These are phyloP conservation scores for Blastocystis hominis DNA, from an alignment of 352 stramenopile genomes.

Conservation along the genomic window DNA sequence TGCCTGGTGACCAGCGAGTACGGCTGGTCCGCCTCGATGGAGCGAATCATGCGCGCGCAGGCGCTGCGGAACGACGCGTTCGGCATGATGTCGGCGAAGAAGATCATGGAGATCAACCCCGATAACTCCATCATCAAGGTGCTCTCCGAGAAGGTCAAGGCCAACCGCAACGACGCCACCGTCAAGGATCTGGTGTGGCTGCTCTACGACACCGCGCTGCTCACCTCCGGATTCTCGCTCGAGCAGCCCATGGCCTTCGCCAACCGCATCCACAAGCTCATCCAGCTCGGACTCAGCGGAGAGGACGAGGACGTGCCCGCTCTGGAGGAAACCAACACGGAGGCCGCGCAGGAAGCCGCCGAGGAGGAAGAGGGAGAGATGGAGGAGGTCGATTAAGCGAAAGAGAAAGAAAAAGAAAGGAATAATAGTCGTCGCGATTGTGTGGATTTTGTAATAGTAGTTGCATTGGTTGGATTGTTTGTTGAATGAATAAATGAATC, in stretches of 20 bases:
- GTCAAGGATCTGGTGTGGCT: constrained; percentile 99
- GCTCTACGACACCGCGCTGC: constrained; percentile 94
- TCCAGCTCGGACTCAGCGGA: constrained; percentile 95
- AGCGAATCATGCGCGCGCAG: constrained; percentile 99
- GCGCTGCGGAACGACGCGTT: constrained; percentile 90
- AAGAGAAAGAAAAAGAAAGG: background rate
- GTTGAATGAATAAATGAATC: too few relatives aligned
- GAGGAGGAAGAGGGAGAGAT: background rate
- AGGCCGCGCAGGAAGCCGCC: constrained; percentile 67
- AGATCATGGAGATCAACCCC: constrained; percentile 99
- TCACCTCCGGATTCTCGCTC: constrained; percentile 95
- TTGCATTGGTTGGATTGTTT: background rate
- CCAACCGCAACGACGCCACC: constrained; percentile 96
- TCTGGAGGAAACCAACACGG: constrained; percentile 83
- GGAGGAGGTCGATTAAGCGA: constrained; percentile 14
- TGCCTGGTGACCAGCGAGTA: constrained; percentile 97
- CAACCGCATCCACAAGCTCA: constrained; percentile 94
- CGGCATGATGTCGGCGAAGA: constrained; percentile 98
- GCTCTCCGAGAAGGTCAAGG: constrained; percentile 91
- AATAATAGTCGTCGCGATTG: background rate
- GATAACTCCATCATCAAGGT: constrained; percentile 94
- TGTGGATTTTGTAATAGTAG: background rate
- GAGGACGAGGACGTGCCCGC: constrained; percentile 81
- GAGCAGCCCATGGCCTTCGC: constrained; percentile 97
- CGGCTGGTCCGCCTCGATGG: constrained; percentile 99